A percentile compares a stretch with the other conserved stretches of the same genome.
These are phyloP conservation scores for Fusarium sp. DNA, from an alignment of 2,329 filamentous ascomycete genomes.

Conservation along the genomic window DNA sequence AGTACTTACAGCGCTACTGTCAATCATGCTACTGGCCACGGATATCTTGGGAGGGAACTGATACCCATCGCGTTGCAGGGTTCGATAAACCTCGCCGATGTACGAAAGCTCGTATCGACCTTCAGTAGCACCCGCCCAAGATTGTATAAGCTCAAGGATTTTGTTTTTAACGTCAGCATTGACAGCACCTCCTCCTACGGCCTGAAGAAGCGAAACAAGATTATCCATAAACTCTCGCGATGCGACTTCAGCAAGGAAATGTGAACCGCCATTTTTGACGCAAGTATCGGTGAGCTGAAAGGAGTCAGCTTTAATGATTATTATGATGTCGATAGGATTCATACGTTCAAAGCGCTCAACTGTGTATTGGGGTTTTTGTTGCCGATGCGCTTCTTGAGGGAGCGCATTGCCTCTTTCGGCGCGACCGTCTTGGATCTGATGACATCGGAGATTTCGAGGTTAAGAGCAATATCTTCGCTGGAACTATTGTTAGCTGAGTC, in stretches of 20 bases:
- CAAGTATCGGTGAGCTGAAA: slow-evolving; percentile 91
- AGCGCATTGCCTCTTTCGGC: slow-evolving; percentile 98
- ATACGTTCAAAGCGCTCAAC: slow-evolving; percentile 90
- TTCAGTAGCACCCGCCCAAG: slow-evolving; percentile 91
- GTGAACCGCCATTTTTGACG: slow-evolving; percentile 96
- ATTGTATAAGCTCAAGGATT: slow-evolving; percentile 93
- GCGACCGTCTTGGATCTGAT: slow-evolving; percentile 98
- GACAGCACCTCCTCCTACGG: slow-evolving; percentile 77
- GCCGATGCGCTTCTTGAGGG: slow-evolving; percentile 91
- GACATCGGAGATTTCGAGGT: slow-evolving; percentile 97
- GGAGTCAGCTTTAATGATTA: slow-evolving; percentile 27
- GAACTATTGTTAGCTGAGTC: slow-evolving; percentile 20
- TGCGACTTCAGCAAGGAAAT: slow-evolving; percentile 95
- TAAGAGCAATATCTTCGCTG: slow-evolving; percentile 95
- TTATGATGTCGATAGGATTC: slow-evolving; percentile 26
- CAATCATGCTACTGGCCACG: slow-evolving; percentile 96
- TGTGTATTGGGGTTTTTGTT: slow-evolving; percentile 99
- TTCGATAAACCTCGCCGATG: slow-evolving; percentile 87
- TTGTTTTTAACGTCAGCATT: slow-evolving; percentile 89
- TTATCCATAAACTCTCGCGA: slow-evolving; percentile 99
- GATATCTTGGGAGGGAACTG: slow-evolving; percentile 88
- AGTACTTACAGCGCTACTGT: slow-evolving; percentile 88
- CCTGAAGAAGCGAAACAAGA: slow-evolving; percentile 87
- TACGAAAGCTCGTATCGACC: slow-evolving; percentile 85
- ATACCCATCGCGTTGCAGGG: slow-evolving; percentile 85